Conservation (phyloP, 306 rosid genomes). For the Cicer chorassanicum region DNA sequence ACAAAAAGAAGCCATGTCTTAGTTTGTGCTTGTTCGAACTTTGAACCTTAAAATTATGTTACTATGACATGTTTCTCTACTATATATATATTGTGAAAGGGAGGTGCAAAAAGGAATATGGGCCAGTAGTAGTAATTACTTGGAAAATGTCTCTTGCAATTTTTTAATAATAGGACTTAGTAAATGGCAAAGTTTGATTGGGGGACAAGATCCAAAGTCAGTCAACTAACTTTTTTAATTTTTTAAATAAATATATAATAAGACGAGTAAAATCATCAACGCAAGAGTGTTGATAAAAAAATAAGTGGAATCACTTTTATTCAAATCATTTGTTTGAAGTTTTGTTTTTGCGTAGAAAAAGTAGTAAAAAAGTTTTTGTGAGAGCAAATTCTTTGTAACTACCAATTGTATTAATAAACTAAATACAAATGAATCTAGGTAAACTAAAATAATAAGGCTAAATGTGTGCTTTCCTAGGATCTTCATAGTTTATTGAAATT, state of each 20-base stretch:
- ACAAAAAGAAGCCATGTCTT: neutral
- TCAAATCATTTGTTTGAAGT: neutral
- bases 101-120: neutral
- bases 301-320: no score
- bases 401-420: constrained; percentile 11
- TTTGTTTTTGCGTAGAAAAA: neutral
- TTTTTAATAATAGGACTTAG: no score
- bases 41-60: neutral
- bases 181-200: neutral
- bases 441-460: no score
- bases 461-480: neutral
- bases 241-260: neutral
- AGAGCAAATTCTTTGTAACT: constrained; percentile 19
- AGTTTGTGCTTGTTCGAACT: neutral
- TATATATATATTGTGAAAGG: constrained; percentile 7
- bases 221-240: constrained; percentile 39
- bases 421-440: neutral
- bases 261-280: neutral
- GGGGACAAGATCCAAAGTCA: constrained; percentile 22
- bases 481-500: no score
- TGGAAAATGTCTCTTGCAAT: neutral
- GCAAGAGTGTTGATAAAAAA: no score
- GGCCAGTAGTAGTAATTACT: neutral
- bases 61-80: neutral
- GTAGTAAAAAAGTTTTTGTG: neutral